Conservation (phyloP, 169 alveolate genomes). For the Ophryocystis elektroscirrha region DNA sequence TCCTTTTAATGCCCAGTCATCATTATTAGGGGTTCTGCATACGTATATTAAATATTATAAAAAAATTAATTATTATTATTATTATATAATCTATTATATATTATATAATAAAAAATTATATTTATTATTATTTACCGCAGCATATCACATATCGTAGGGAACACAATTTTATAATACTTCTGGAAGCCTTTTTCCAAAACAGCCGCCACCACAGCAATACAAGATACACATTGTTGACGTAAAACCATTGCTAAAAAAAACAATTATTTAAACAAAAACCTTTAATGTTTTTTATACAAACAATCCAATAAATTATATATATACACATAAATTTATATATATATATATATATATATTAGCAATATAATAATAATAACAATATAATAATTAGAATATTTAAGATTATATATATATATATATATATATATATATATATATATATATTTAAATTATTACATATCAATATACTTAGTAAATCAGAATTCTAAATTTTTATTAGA, state of each 20-base stretch:
- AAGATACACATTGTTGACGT: constrained; percentile 60
- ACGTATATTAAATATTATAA: neutral
- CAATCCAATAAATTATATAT: neutral
- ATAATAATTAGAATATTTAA: no score
- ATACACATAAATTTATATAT: neutral
- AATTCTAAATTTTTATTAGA: no score
- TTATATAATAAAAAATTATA: no score
- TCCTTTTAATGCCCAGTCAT: constrained; percentile 53
- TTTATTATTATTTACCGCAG: neutral
- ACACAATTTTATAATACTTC: constrained; percentile 44
- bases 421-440: no score
- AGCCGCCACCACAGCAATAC: constrained; percentile 66
- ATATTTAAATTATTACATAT: no score
- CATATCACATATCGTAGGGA: constrained; percentile 26
- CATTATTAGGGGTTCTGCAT: constrained; percentile 23
- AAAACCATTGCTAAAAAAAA: no score
- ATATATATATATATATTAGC: no score
- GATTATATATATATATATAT: no score
- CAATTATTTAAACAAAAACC: neutral
- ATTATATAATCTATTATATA: no score
- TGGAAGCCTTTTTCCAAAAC: constrained; percentile 58
- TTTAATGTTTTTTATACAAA: neutral
- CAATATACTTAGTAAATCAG: no score
- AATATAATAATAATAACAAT: neutral
- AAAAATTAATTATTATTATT: no score